Evolutionary conservation across 2,329 filamentous ascomycete genomes (phyloP).

Genomic region (Fusarium torulosum): DNA sequence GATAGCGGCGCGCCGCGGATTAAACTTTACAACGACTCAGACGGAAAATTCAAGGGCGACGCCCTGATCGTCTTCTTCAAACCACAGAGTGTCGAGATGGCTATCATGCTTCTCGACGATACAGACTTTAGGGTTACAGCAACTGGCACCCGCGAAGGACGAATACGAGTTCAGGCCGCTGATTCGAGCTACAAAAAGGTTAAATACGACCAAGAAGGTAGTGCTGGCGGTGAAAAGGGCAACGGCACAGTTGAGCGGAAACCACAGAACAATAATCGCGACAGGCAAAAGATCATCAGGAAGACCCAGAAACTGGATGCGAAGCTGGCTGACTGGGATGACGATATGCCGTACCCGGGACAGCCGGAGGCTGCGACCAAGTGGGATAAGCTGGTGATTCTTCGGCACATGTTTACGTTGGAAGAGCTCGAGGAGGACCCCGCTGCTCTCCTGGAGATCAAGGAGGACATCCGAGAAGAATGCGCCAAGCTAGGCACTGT

Average conservation of each 20-base stretch:
- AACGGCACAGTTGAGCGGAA: slow-evolving; percentile 53
- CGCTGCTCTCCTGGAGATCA: slow-evolving; percentile 87
- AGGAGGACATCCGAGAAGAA: slow-evolving; percentile 92
- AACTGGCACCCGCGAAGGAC: slow-evolving; percentile 67
- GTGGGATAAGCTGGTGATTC: slow-evolving; percentile 85
- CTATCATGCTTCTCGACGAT: slow-evolving; percentile 84
- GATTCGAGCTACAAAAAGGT: slow-evolving; percentile 94
- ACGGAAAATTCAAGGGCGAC: slow-evolving; percentile 92
- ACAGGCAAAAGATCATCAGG: slow-evolving; percentile 90
- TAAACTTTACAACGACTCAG: slow-evolving; percentile 88
- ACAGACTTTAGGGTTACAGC: slow-evolving; percentile 79
- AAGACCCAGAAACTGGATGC: slow-evolving; percentile 93
- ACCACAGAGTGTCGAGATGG: slow-evolving; percentile 89
- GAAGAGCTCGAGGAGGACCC: slow-evolving; percentile 87
- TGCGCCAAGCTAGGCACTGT: slow-evolving; percentile 88
- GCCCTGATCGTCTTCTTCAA: slow-evolving; percentile 95
- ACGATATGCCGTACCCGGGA: slow-evolving; percentile 76
- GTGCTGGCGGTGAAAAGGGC: slow-evolving; percentile 37
- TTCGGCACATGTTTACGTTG: slow-evolving; percentile 94
- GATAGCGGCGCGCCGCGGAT: slow-evolving; percentile 89
- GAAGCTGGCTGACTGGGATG: slow-evolving; percentile 94
- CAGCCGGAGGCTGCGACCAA: slow-evolving; percentile 59
- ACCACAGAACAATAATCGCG: slow-evolving; percentile 69
- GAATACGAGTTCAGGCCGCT: slow-evolving; percentile 85
- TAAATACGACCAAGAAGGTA: slow-evolving; percentile 68